Evolutionary conservation across 2,329 filamentous ascomycete genomes (phyloP).

Genomic region (Diaporthe destruens): DNA sequence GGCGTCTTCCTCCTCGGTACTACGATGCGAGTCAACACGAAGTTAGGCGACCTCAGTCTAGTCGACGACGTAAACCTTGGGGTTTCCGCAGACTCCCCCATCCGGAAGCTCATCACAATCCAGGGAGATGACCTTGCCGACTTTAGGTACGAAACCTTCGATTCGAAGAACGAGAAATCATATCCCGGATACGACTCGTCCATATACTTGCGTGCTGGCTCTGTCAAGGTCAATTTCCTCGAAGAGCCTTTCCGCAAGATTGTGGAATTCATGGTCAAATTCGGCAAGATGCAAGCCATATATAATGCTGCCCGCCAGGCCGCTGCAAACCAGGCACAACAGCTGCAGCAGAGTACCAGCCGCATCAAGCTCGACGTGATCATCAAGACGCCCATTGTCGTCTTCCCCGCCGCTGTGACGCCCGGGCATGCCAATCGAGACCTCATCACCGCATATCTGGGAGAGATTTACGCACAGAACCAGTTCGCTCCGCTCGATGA

Average conservation of each 20-base stretch:
- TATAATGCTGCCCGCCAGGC: slow-evolving; percentile 98
- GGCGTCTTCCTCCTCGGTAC: slow-evolving; percentile 88
- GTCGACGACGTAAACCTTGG: slow-evolving; percentile 95
- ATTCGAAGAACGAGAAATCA: slow-evolving; percentile 73
- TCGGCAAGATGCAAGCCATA: slow-evolving; percentile 99
- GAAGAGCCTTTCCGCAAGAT: slow-evolving; percentile 99
- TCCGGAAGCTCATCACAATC: slow-evolving; percentile 91
- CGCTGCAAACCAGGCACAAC: slow-evolving; percentile 91
- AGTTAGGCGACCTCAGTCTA: slow-evolving; percentile 87
- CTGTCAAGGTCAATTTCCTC: slow-evolving; percentile 95
- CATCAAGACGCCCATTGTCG: slow-evolving; percentile 94
- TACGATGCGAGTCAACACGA: slow-evolving; percentile 88
- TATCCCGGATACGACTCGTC: slow-evolving; percentile 97
- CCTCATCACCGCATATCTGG: slow-evolving; percentile 89
- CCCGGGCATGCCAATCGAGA: slow-evolving; percentile 80
- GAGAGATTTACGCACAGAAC: slow-evolving; percentile 97
- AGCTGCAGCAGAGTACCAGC: slow-evolving; percentile 89
- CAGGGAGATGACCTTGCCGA: slow-evolving; percentile 96
- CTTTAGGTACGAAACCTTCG: slow-evolving; percentile 97
- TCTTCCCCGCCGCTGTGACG: slow-evolving; percentile 85
- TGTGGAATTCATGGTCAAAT: slow-evolving; percentile 97
- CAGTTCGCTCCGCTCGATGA: slow-evolving; percentile 89
- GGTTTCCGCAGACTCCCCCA: slow-evolving; percentile 81
- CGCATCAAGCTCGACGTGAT: slow-evolving; percentile 95
- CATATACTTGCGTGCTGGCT: slow-evolving; percentile 90